Evolutionary conservation across 345 rosid species (phyloP), one percentile per base, ranked within the genome.

Genomic region (Xanthoceras sorbifolium): DNA sequence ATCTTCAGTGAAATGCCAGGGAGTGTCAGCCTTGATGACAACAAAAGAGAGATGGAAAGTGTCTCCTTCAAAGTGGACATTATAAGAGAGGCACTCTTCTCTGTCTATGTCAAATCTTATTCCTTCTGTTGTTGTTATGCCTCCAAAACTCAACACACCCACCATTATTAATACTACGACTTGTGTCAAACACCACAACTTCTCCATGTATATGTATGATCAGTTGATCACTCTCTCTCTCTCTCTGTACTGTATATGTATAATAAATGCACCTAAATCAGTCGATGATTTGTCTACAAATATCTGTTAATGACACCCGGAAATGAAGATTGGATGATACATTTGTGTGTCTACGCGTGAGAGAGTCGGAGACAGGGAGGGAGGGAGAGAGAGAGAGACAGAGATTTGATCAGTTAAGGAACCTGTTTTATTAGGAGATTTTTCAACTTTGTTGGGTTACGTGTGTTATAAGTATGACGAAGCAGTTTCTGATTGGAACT

Each of bases 21-120:
- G 87, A 20, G 90, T 77, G 40, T 90, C 90, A 67, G 86, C 82
- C 84, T 88, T 87, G 22, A 88, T 75, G 36, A 91, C 90, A 22
- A 87, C 97, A 67, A 91, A 91, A 23, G 97, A 91, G 69, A 84
- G 82, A 73, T 88, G 92, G 82, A 90, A 87, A 1, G 86, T 87
- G 75, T 90, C 92, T 0, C 97, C 93, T 81, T 90, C 91, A 67
- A 76, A 87, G 44, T 90, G 81, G 75, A 86, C 89, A 54, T 89
- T 88, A 74, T 89, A 86, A 48, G 92, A 87, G 85, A 88, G 74
- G 67, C 96, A 87, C 72, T 89, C 93, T 82, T 88, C 93, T 78
- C 84, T 80, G 67, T 91, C 90, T 55, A 91, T 84, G 71, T 85
- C 89, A 67, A 89, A 87, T 84, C 92, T 87, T 42, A 89, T 80